phyloP scores from a whole-genome alignment of 1,139 yeast genomes.

The Meyerozyma carpophila region DNA sequence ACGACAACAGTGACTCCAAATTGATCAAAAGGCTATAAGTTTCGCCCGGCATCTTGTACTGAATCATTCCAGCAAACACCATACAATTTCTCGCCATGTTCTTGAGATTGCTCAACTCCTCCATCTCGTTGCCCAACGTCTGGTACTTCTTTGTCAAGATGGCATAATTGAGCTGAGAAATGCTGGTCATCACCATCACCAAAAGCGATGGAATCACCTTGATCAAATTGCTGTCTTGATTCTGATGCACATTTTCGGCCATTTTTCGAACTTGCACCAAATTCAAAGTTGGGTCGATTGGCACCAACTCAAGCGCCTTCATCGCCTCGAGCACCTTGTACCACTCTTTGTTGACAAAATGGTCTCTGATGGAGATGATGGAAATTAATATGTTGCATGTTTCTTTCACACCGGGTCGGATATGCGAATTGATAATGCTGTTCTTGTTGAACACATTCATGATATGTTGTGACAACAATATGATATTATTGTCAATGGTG shows the following conservation, averaged over 20 bases:
- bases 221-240: slow-evolving; percentile 64
- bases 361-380: slow-evolving; percentile 63
- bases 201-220: slow-evolving; percentile 78
- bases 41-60: slow-evolving; percentile 91
- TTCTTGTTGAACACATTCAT: slow-evolving; percentile 49
- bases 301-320: slow-evolving; percentile 60
- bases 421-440: slow-evolving; percentile 39
- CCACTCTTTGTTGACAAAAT: slow-evolving; percentile 56
- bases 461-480: slow-evolving; percentile 55
- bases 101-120: slow-evolving; percentile 49
- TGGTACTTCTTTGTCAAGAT: slow-evolving; percentile 44
- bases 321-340: slow-evolving; percentile 54
- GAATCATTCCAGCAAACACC: slow-evolving; percentile 94
- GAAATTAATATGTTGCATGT: slow-evolving; percentile 62
- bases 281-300: slow-evolving; percentile 43
- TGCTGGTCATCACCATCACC: slow-evolving; percentile 76
- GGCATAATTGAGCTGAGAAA: slow-evolving; percentile 53
- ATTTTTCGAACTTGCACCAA: slow-evolving; percentile 30
- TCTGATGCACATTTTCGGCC: slow-evolving; percentile 42
- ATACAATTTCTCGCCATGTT: slow-evolving; percentile 79
- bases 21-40: slow-evolving; percentile 71
- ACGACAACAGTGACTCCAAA: slow-evolving; percentile 49
- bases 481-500: slow-evolving; percentile 42
- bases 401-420: slow-evolving; percentile 46
- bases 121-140: slow-evolving; percentile 47